These are phyloP conservation scores for Sextonia rubra DNA, from an alignment of 164 flowering plant species.

Conservation along the genomic window DNA sequence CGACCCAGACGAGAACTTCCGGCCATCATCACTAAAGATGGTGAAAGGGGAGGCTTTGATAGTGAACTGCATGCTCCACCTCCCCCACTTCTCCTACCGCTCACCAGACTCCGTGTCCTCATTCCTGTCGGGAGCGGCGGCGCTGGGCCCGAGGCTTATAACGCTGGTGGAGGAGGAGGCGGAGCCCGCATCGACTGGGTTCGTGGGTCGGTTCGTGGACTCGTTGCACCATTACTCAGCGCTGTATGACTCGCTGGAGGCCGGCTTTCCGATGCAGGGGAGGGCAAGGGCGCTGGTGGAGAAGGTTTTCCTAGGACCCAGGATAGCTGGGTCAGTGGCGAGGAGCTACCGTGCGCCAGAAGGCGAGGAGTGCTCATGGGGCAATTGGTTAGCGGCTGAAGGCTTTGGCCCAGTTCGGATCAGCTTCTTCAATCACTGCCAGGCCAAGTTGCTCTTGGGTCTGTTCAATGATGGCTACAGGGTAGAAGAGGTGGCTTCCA, in stretches of 20 bases:
- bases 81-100: slow-evolving; percentile 55
- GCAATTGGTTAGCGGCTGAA: slow-evolving; percentile 38
- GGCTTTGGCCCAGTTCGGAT: slow-evolving; percentile 40
- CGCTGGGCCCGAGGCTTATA: slow-evolving; percentile 46
- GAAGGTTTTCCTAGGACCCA: slow-evolving; percentile 62
- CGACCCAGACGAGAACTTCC: slow-evolving; percentile 56
- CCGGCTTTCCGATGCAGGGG: slow-evolving; percentile 64
- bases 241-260: slow-evolving; percentile 68
- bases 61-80: slow-evolving; percentile 64
- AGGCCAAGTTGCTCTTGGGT: slow-evolving; percentile 67
- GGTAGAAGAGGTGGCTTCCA: slow-evolving; percentile 48
- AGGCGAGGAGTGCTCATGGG: slow-evolving; percentile 36
- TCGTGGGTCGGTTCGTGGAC: slow-evolving; percentile 63
- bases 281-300: slow-evolving; percentile 64
- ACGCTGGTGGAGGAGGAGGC: slow-evolving; percentile 70
- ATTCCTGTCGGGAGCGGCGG: slow-evolving; percentile 47
- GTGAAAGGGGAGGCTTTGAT: slow-evolving; percentile 65
- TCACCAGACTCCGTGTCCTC: slow-evolving; percentile 52
- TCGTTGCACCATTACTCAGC: slow-evolving; percentile 70
- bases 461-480: slow-evolving; percentile 68
- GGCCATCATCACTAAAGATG: slow-evolving; percentile 47
- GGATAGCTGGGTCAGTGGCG: slow-evolving; percentile 51
- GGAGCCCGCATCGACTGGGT: slow-evolving; percentile 31
- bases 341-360: slow-evolving; percentile 33
- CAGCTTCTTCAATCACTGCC: slow-evolving; percentile 72